A percentile compares a stretch with the other conserved stretches of the same genome.
Conservation (phyloP, 768 basidiomycete species). For the Dioszegia aurantiaca region DNA sequence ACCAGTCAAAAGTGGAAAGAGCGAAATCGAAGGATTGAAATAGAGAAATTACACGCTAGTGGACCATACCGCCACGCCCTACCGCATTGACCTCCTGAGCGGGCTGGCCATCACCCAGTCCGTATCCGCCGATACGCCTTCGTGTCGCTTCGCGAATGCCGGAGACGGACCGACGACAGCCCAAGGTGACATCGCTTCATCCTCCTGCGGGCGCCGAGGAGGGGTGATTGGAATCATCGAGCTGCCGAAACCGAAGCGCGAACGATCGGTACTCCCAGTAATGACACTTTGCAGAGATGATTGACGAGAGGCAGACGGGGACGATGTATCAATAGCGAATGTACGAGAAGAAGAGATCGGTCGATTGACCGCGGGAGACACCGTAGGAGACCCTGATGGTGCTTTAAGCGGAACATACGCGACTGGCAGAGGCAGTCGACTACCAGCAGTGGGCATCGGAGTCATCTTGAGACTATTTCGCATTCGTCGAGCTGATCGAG, state of each 20-base stretch:
- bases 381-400: not conserved
- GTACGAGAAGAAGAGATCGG: not conserved
- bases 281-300: too few species aligned
- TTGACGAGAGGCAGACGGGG: too few species aligned
- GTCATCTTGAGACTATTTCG: conserved; percentile 8
- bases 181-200: conserved; percentile 1
- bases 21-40: too few species aligned
- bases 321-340: too few species aligned
- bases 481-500: conserved; percentile 8
- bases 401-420: conserved; percentile 2
- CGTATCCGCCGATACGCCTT: not conserved
- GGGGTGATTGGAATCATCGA: not conserved
- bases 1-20: not conserved
- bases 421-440: not conserved
- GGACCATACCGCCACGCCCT: too few species aligned
- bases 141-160: not conserved
- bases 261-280: too few species aligned
- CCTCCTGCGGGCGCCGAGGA: not conserved
- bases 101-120: conserved; percentile 9
- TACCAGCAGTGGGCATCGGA: not conserved
- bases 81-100: not conserved
- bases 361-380: not conserved
- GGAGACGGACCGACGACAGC: conserved; percentile 4
- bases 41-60: too few species aligned
- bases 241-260: too few species aligned